Conservation (phyloP, 805 yeast genomes). For the Yarrowia alimentaria region DNA sequence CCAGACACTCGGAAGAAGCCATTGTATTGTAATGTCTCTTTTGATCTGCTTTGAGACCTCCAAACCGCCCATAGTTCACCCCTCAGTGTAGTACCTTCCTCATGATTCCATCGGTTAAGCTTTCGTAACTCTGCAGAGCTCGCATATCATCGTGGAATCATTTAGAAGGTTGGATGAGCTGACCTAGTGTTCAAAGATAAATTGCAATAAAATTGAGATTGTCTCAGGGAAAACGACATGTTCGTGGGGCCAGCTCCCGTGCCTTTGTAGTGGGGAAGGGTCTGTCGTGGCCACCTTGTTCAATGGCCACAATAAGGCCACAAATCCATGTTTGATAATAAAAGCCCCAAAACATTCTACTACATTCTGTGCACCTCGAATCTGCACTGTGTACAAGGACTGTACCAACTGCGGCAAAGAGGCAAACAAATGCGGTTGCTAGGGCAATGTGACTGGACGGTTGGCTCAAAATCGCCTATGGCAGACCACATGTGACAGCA, state of each 20-base stretch:
- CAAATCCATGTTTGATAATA: no score
- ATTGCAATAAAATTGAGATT: conserved; percentile 16
- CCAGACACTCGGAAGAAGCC: no score
- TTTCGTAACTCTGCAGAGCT: conserved; percentile 8
- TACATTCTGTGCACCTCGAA: conserved; percentile 18
- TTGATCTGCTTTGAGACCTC: no score
- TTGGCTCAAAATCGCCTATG: no score
- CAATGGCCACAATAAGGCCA: no score
- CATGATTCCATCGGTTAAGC: conserved; percentile 4
- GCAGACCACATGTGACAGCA: no score
- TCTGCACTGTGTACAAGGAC: no score
- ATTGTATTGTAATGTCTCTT: no score
- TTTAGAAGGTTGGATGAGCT: conserved; percentile 16
- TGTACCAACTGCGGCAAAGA: conserved; percentile 1
- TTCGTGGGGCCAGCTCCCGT: no score
- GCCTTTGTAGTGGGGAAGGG: not conserved
- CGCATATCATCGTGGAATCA: conserved; percentile 26
- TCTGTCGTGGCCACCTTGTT: no score
- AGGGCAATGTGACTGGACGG: not conserved
- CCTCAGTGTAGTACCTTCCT: conserved; percentile 2
- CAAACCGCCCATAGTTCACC: not conserved
- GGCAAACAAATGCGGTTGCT: conserved; percentile 1
- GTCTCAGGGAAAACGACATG: not conserved
- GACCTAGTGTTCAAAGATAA: not conserved
- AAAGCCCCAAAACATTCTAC: conserved; percentile 3